These are phyloP conservation scores for Globisporangium acanthophoron DNA, from an alignment of 352 stramenopile species.

Conservation along the genomic window DNA sequence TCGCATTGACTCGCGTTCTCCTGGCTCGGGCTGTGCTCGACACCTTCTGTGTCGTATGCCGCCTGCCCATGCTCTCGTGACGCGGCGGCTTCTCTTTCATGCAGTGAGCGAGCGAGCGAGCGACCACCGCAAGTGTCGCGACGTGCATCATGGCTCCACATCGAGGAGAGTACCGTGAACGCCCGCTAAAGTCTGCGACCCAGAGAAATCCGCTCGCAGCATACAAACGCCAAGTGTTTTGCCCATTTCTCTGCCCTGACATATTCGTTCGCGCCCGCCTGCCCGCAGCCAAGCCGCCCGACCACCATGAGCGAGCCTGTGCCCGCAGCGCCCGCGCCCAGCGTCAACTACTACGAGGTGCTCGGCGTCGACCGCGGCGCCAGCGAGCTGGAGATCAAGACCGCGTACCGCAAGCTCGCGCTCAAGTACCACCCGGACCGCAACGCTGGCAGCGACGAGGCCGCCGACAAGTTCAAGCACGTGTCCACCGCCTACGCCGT, in stretches of 20 bases:
- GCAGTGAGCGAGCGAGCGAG: too few species aligned
- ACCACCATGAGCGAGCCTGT: constrained; percentile 44
- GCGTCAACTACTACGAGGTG: constrained; percentile 79
- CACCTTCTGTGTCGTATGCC: too few species aligned
- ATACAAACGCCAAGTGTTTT: not conserved
- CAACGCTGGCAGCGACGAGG: constrained; percentile 73
- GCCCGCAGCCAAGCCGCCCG: not conserved
- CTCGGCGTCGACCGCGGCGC: constrained; percentile 87
- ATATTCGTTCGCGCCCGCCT: not conserved
- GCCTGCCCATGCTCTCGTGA: too few species aligned
- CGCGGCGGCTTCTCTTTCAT: too few species aligned
- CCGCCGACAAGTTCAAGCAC: constrained; percentile 81
- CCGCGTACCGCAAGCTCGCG: constrained; percentile 82
- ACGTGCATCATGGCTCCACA: too few species aligned
- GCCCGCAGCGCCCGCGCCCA: constrained; percentile 46
- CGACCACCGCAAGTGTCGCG: too few species aligned
- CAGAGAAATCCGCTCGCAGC: not conserved
- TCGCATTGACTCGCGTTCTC: too few species aligned
- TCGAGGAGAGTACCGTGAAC: too few species aligned
- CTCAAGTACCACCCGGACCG: constrained; percentile 89
- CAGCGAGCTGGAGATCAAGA: constrained; percentile 89
- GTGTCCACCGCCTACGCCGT: constrained; percentile 83
- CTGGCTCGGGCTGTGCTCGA: too few species aligned
- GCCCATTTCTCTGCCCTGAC: too few species aligned
- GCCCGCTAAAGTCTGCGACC: too few species aligned